Base-by-base conservation (phyloP, 495 filamentous ascomycete genomes). In the Podospora australis region DNA sequence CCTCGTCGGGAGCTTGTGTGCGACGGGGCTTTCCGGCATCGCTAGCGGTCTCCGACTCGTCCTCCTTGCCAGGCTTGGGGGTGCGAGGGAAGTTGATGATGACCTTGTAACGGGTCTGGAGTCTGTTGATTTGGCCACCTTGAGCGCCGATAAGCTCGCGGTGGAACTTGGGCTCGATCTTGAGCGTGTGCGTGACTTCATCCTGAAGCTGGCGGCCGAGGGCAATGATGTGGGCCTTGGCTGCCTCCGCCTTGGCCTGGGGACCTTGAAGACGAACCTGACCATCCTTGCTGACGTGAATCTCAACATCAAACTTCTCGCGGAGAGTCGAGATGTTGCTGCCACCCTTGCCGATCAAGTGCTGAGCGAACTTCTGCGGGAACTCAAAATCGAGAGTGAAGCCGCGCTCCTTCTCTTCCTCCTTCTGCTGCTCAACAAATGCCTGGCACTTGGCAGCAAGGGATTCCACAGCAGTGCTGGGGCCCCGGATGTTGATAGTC, bases 301-400 rank as follows among this genome's bases (percentile, higher is more conserved):
- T 96, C 36, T 97, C 92, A 25, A 99, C 94, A 62, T 97, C 94
- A 56, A 94, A 95, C 62, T 92, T 88, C 25, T 97, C 92, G 14
- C 90, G 86, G n/a, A 96, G 74, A 61, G 94, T 90, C 51, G 87
- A 88, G 69, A 97, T 92, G 65, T 91, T 91, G 69, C 90, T 90
- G 20, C 92, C 92, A 30, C 82, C 80, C 63, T 86, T 88, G 48
- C 92, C 92, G 54, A 99, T 96, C 14, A 99, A 75, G 63, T 90
- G 82, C 59, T 94, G 94, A 47, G 90, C 88, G 53, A 81, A 94
- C 65, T 96, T 95, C 56, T 92, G 84, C 4, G 92, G 92, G 71
- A 90, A 99, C 45, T 92, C 88, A 52, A 96, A 97, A 30, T 79
- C 80, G 34, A 82, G 74, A 4, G 80, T 87, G 66, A 90, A 89